phyloP scores from a whole-genome alignment of 257 asterid genomes.

The Eucommia ulmoides region DNA sequence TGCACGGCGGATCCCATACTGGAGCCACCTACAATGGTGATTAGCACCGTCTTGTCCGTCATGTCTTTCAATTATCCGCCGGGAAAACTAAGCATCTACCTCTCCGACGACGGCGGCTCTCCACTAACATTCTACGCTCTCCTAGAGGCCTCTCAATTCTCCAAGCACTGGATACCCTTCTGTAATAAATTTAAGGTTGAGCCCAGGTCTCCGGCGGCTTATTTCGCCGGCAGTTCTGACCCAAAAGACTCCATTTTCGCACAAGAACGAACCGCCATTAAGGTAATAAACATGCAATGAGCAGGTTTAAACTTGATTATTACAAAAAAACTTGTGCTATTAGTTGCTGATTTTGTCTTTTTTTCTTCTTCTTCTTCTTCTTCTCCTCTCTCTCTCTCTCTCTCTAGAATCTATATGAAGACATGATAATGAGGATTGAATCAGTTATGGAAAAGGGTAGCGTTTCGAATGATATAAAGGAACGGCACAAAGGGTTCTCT shows the following conservation, averaged over 20 bases:
- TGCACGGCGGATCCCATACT: conserved; percentile 46
- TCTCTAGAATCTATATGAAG: conserved; percentile 41
- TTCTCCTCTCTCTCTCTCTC: too few species aligned
- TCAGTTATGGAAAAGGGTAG: conserved; percentile 19
- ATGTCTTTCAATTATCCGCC: conserved; percentile 38
- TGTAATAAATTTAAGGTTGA: conserved; percentile 40
- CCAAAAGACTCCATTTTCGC: too few species aligned
- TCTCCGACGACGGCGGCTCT: conserved; percentile 57
- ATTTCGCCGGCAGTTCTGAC: too few species aligned
- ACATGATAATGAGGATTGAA: conserved; percentile 44
- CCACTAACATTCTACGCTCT: conserved; percentile 42
- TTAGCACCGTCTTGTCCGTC: conserved; percentile 32
- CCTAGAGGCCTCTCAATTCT: conserved; percentile 30
- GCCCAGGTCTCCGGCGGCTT: conserved; percentile 35
- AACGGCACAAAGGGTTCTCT: conserved; percentile 44
- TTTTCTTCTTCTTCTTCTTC: too few species aligned
- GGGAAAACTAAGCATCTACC: conserved; percentile 32
- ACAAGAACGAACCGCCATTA: conserved; percentile 20
- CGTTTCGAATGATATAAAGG: conserved; percentile 24
- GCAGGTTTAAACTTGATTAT: too few species aligned
- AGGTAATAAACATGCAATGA: too few species aligned
- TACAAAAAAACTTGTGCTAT: too few species aligned
- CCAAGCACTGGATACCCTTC: conserved; percentile 40
- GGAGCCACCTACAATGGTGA: conserved; percentile 43
- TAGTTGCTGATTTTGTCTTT: too few species aligned